These are phyloP conservation scores for Herpetomonas samuelpessoai DNA, from an alignment of 208 protist species.

Conservation along the genomic window DNA sequence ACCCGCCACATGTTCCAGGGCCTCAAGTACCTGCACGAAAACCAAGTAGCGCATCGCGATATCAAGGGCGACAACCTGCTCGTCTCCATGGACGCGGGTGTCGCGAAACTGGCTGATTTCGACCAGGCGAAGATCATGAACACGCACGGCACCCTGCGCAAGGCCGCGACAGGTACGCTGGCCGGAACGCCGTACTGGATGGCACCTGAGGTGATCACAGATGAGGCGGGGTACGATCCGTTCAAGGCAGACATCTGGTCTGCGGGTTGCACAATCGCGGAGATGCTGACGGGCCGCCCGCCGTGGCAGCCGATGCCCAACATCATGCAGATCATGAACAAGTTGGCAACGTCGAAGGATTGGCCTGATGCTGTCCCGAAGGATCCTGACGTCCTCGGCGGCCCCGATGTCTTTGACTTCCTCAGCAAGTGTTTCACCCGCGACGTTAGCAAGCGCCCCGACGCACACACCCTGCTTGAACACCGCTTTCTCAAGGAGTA, in stretches of 20 bases:
- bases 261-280: slow-evolving; percentile 85
- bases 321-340: slow-evolving; percentile 93
- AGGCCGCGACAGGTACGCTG: slow-evolving; percentile 83
- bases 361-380: slow-evolving; percentile 90
- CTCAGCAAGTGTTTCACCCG: slow-evolving; percentile 86
- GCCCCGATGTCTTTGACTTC: slow-evolving; percentile 79
- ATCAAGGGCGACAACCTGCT: slow-evolving; percentile 93
- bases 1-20: slow-evolving; percentile 87
- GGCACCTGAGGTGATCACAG: slow-evolving; percentile 90
- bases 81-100: slow-evolving; percentile 91
- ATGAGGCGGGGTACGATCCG: slow-evolving; percentile 88
- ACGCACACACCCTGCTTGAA: slow-evolving; percentile 56
- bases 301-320: slow-evolving; percentile 84
- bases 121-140: slow-evolving; percentile 95
- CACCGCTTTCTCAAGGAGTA: slow-evolving; percentile 89
- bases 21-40: slow-evolving; percentile 83
- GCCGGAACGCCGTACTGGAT: slow-evolving; percentile 91
- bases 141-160: slow-evolving; percentile 79
- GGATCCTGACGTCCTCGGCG: slow-evolving; percentile 69
- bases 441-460: slow-evolving; percentile 69
- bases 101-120: slow-evolving; percentile 98
- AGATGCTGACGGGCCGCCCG: slow-evolving; percentile 87
- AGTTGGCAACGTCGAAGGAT: slow-evolving; percentile 80
- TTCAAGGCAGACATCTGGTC: slow-evolving; percentile 93
- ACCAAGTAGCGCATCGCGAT: slow-evolving; percentile 89